Percentiles rank a stretch among this genome's conserved stretches.
These are phyloP conservation scores for Rhodotorula diobovata DNA, from an alignment of 768 basidiomycete species.

Conservation along the genomic window DNA sequence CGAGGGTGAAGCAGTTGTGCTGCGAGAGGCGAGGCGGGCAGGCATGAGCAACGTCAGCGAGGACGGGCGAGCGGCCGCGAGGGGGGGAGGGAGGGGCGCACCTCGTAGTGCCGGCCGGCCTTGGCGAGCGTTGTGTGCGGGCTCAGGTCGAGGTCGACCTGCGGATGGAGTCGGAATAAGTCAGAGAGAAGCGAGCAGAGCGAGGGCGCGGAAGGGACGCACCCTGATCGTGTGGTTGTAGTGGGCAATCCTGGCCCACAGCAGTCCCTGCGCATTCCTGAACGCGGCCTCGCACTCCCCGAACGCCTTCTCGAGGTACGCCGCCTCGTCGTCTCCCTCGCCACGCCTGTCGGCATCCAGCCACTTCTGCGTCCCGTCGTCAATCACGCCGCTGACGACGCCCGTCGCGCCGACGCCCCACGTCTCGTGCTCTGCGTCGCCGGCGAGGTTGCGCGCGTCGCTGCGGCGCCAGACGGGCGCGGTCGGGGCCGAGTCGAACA, in stretches of 20 bases:
- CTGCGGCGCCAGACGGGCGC: slow-evolving; percentile 35
- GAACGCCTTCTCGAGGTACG: slow-evolving; percentile 34
- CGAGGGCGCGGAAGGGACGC: not conserved
- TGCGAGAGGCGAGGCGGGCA: not conserved
- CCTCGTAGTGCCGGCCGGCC: slow-evolving; percentile 40
- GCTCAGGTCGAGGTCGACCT: slow-evolving; percentile 42
- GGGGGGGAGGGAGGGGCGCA: not conserved
- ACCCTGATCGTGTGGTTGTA: slow-evolving; percentile 38
- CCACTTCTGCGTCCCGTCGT: slow-evolving; percentile 41
- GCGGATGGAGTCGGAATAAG: not conserved
- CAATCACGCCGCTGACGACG: slow-evolving; percentile 41
- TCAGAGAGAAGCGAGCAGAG: not conserved
- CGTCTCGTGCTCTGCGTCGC: slow-evolving; percentile 5
- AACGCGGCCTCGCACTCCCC: slow-evolving; percentile 44
- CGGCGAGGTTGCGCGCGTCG: slow-evolving; percentile 25
- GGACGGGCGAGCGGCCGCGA: not conserved
- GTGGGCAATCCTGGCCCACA: slow-evolving; percentile 42
- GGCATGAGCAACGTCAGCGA: not conserved
- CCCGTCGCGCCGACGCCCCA: slow-evolving; percentile 28
- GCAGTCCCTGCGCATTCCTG: slow-evolving; percentile 40
- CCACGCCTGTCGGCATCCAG: slow-evolving; percentile 21
- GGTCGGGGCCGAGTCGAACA: slow-evolving; percentile 40
- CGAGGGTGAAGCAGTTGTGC: slow-evolving; percentile 42
- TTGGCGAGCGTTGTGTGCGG: slow-evolving; percentile 43
- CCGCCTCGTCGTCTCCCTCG: slow-evolving; percentile 36